Evolutionary conservation across 1,139 yeast genomes (phyloP), one percentile per base, ranked within the genome.

Genomic region (Cylindricascospora bacillispora): DNA sequence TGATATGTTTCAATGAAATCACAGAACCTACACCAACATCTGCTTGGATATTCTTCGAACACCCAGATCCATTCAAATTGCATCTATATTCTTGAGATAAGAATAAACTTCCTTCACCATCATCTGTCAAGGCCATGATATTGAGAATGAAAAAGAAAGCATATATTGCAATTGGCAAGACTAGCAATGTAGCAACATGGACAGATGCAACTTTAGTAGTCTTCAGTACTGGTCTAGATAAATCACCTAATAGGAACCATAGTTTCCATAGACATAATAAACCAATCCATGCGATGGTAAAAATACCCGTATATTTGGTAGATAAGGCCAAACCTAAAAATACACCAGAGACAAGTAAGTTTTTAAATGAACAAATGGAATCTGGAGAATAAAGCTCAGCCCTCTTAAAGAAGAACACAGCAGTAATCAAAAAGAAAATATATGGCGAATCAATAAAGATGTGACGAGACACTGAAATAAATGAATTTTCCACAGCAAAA

Each of bases 301-400:
- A 89, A 29, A 86, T 60, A 34, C 98, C 98, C 31, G 85, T 95
- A 97, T 97, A 89, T 57, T 89, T 92, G 28, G 94, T 75, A 28
- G 86, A 73, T 23, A 80, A 64, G 3, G 97, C 86, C 35, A 89
- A 71, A 30, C 98, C 98, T 34, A 89, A 64, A 14, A 78, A 77
- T 31, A 81, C 56, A 35, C 93, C 94, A 28, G 93, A 71, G 28
- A 81, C 67, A 21, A 77, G 30, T 48, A 89, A 60, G 34, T 76
- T 65, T 47, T 70, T 69, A 60, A 63, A 78, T 85, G 95, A 85
- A 30, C 59, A 60, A 31, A 58, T 53, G 13, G 80, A 48, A 51
- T 80, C 77, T 13, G 93, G 83, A 24, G 63, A 63, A 52, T 76
- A 80, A 43, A 75, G 64, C 59, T 86, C 93, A 51, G 82, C 78